Percentiles rank a stretch among this genome's conserved stretches.
phyloP scores from a whole-genome alignment of 1,139 yeast genomes.

The Pneumocystis murina region DNA sequence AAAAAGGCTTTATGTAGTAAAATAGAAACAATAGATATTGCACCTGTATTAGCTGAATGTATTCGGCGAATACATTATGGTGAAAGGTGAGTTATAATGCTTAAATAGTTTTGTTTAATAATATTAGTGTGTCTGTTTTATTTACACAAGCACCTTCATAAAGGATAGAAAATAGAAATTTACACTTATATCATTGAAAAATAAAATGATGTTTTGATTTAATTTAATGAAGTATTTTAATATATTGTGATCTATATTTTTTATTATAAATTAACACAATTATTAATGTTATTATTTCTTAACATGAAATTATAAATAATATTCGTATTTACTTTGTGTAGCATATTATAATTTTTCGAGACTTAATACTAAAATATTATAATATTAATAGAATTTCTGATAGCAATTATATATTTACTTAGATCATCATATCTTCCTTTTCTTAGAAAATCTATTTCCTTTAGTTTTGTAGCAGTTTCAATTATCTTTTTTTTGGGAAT shows the following conservation, averaged over 20 bases:
- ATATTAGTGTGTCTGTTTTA: constrained; percentile 49
- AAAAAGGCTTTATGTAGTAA: constrained; percentile 56
- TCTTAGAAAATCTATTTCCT: constrained; percentile 55
- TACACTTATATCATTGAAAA: background rate
- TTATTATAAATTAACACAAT: background rate
- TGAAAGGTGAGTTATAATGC: constrained; percentile 38
- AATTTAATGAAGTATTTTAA: background rate
- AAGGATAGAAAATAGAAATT: background rate
- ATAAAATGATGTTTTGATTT: background rate
- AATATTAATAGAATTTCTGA: background rate
- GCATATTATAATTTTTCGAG: background rate
- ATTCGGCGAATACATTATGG: constrained; percentile 94
- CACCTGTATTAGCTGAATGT: constrained; percentile 88
- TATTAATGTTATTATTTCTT: too few species aligned
- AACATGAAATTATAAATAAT: too few species aligned
- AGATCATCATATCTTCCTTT: constrained; percentile 40
- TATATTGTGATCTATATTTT: background rate
- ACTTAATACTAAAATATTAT: background rate
- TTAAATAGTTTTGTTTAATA: background rate
- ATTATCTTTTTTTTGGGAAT: constrained; percentile 11
- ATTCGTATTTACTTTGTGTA: background rate
- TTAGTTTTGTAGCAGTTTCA: constrained; percentile 31
- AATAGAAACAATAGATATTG: constrained; percentile 68
- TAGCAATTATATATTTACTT: background rate
- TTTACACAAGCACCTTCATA: constrained; percentile 55